Percentiles rank a stretch among this genome's conserved stretches.
These are phyloP conservation scores for Pestalotiopsis sp. DNA, from an alignment of 2,329 filamentous ascomycete genomes.

Conservation along the genomic window DNA sequence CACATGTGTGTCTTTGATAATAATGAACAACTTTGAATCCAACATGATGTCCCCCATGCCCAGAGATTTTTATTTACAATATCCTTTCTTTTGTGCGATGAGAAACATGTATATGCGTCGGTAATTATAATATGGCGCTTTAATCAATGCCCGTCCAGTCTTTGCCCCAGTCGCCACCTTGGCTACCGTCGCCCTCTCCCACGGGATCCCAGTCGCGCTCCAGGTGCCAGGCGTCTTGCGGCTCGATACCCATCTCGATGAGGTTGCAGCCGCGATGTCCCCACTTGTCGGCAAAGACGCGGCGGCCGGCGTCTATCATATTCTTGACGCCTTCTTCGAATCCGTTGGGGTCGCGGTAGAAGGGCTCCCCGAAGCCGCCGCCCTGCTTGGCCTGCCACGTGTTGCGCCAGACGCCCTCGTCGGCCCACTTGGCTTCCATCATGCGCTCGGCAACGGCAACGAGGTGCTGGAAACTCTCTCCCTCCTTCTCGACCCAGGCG, in stretches of 20 bases:
- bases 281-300: constrained; percentile 42
- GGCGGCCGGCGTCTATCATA: constrained; percentile 34
- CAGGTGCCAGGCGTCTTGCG: constrained; percentile 36
- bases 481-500: constrained; percentile 32
- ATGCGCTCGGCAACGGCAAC: constrained; percentile 33
- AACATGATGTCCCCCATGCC: neutral
- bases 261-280: constrained; percentile 41
- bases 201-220: constrained; percentile 37
- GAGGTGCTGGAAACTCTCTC: constrained; percentile 36
- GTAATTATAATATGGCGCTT: neutral
- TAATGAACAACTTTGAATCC: neutral
- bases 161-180: constrained; percentile 33
- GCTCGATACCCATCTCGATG: constrained; percentile 29
- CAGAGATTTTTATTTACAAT: neutral
- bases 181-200: constrained; percentile 21
- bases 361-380: constrained; percentile 45
- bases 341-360: constrained; percentile 40
- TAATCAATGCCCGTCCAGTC: constrained; percentile 28
- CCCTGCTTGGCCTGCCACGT: constrained; percentile 42
- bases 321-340: constrained; percentile 34
- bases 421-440: constrained; percentile 28
- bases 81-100: neutral
- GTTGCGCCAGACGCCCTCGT: constrained; percentile 30
- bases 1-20: neutral
- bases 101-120: neutral